phyloP scores from a whole-genome alignment of 1,139 yeast genomes.

The Pichia sp. region DNA sequence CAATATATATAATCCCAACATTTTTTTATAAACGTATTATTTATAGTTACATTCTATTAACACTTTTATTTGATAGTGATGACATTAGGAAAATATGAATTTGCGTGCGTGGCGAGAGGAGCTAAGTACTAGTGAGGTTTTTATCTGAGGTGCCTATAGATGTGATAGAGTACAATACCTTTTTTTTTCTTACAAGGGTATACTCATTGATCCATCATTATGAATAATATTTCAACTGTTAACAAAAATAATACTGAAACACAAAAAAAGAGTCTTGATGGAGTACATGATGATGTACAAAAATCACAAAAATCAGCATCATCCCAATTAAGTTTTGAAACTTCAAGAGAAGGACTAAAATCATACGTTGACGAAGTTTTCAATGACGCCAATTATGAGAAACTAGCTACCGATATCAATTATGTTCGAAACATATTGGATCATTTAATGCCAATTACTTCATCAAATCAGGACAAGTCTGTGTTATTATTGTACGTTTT shows the following conservation, averaged over 20 bases:
- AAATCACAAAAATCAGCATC: too few relatives aligned
- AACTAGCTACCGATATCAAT: conserved; percentile 2
- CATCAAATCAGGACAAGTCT: background rate
- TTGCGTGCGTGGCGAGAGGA: too few relatives aligned
- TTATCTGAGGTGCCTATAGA: too few relatives aligned
- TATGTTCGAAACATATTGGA: conserved; percentile 1
- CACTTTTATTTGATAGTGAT: too few relatives aligned
- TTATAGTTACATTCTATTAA: background rate
- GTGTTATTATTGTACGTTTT: background rate
- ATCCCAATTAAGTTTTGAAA: background rate
- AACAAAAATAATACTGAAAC: background rate
- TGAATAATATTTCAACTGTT: too few relatives aligned
- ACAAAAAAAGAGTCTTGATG: background rate
- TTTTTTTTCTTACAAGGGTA: too few relatives aligned
- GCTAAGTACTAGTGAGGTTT: too few relatives aligned
- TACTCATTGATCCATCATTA: too few relatives aligned
- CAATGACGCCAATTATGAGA: background rate
- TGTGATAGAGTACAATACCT: too few relatives aligned
- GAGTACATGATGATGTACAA: background rate
- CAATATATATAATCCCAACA: background rate
- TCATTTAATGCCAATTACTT: background rate
- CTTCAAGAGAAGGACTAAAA: background rate
- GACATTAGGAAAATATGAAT: too few relatives aligned
- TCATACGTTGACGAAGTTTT: background rate
- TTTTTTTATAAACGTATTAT: background rate